A percentile compares a stretch with the other conserved stretches of the same genome.
phyloP scores from a whole-genome alignment of 352 stramenopile species.

The Phytophthora foliorum region DNA sequence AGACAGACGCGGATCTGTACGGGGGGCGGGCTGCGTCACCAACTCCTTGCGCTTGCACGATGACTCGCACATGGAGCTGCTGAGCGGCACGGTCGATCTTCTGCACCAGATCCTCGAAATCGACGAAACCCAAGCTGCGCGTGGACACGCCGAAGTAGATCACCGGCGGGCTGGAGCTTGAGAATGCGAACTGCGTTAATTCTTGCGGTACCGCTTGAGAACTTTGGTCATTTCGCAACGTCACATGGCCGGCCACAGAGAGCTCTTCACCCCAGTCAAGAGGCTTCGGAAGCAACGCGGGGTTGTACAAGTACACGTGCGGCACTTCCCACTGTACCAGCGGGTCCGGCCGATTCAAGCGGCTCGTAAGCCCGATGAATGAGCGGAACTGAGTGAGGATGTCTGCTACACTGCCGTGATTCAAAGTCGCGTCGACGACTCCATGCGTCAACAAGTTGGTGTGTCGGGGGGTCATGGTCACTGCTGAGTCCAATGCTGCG shows the following conservation, averaged over 20 bases:
- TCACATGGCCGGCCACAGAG: conserved; percentile 44
- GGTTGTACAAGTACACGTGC: conserved; percentile 54
- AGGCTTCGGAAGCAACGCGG: conserved; percentile 41
- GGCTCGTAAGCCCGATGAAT: conserved; percentile 41
- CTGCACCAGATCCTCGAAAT: conserved; percentile 38
- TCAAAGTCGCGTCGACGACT: conserved; percentile 33
- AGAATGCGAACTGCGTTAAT: conserved; percentile 13
- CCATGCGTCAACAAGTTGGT: conserved; percentile 43
- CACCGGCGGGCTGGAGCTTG: conserved; percentile 17
- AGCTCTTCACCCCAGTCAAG: conserved; percentile 55
- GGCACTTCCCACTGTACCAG: conserved; percentile 49
- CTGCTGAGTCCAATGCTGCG: conserved; percentile 12
- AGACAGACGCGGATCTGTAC: conserved; percentile 26
- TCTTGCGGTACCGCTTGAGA: not conserved
- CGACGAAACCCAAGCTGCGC: conserved; percentile 21
- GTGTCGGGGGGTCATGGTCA: conserved; percentile 28
- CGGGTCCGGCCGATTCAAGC: conserved; percentile 23
- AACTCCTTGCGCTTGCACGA: conserved; percentile 48
- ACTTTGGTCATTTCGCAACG: conserved; percentile 17
- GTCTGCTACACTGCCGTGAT: conserved; percentile 40
- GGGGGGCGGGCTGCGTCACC: not conserved
- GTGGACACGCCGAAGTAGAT: conserved; percentile 53
- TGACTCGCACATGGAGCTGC: conserved; percentile 37
- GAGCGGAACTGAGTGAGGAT: conserved; percentile 50
- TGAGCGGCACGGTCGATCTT: conserved; percentile 44